These are phyloP conservation scores for Pugionium cornutum DNA, from an alignment of 345 rosid genomes.

Conservation along the genomic window DNA sequence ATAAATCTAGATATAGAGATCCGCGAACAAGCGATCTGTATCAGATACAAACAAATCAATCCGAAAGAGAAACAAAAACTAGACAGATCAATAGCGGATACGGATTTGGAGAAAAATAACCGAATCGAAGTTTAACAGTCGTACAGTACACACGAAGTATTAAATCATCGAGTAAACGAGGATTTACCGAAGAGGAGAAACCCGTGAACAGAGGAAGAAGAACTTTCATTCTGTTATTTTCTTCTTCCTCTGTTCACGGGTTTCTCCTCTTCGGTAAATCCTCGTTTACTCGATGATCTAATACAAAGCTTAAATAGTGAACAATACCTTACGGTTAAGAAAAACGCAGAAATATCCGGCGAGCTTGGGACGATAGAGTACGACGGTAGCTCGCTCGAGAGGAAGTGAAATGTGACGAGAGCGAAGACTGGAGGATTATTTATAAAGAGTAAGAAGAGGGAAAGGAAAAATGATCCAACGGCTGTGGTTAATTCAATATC, in stretches of 20 bases:
- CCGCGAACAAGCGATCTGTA: constrained; percentile 4
- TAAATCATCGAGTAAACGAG: no score
- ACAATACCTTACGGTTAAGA: constrained; percentile 20
- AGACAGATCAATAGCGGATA: constrained; percentile 18
- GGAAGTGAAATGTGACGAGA: constrained; percentile 18
- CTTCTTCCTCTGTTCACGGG: no score
- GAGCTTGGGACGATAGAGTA: constrained; percentile 26
- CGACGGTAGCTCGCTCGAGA: constrained; percentile 23
- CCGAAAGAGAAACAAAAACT: neutral
- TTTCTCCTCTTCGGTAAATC: no score
- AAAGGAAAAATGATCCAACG: constrained; percentile 30
- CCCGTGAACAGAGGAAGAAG: no score
- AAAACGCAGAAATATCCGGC: neutral
- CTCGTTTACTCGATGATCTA: no score
- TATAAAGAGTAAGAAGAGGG: constrained; percentile 29
- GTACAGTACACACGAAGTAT: no score
- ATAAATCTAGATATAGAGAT: constrained; percentile 14
- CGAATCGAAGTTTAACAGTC: no score
- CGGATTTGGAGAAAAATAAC: no score
- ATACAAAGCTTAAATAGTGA: neutral
- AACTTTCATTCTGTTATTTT: no score
- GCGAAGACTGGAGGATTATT: constrained; percentile 34
- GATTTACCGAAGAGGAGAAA: no score
- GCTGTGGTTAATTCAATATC: constrained; percentile 12
- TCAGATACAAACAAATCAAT: constrained; percentile 27